phyloP scores from a whole-genome alignment of 1,284 basidiomycete genomes.

The Puccinia coronata region DNA sequence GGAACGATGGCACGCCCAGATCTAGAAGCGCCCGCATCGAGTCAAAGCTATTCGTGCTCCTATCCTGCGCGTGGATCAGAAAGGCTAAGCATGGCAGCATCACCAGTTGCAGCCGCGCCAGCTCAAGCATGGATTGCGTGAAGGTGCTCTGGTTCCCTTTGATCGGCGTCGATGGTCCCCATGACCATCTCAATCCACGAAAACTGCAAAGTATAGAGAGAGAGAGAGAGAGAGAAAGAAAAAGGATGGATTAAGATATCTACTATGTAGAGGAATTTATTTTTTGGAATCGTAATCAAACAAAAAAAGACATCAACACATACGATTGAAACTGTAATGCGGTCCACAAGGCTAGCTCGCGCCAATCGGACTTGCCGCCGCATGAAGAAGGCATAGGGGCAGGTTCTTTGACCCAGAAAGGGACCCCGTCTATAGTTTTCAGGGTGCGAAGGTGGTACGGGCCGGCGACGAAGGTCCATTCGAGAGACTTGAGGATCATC shows the following conservation, averaged over 20 bases:
- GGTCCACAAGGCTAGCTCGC: constrained; percentile 7
- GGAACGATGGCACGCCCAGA: constrained; percentile 23
- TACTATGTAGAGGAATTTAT: background rate
- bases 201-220: background rate
- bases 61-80: constrained; percentile 17
- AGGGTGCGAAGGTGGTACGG: constrained; percentile 6
- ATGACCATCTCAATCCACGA: constrained; percentile 30
- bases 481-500: constrained; percentile 11
- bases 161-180: constrained; percentile 7
- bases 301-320: background rate
- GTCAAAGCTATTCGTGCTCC: background rate
- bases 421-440: constrained; percentile 3
- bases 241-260: background rate
- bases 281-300: background rate
- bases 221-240: too few relatives aligned
- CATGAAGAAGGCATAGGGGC: background rate
- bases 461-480: constrained; percentile 24
- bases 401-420: background rate
- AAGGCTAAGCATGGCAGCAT: constrained; percentile 5
- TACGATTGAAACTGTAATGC: background rate
- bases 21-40: background rate
- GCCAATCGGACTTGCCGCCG: background rate
- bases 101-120: background rate
- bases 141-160: constrained; percentile 12
- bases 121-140: background rate